Conservation (phyloP, 1,139 yeast species). For the Yarrowia galli region DNA sequence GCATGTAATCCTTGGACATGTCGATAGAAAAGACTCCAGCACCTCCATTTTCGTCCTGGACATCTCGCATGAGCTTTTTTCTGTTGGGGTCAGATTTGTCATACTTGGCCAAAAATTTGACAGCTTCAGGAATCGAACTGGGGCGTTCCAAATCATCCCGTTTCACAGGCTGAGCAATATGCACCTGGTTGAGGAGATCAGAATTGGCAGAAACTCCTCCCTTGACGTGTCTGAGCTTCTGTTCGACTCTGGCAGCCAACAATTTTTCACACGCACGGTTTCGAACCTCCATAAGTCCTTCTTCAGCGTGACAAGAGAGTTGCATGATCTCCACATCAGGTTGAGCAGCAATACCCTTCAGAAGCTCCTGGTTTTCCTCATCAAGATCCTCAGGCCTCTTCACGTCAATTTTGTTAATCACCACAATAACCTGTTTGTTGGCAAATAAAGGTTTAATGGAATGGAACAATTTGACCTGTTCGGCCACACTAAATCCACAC, state of each 20-base stretch:
- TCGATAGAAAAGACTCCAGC: constrained; percentile 97
- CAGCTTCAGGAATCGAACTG: constrained; percentile 82
- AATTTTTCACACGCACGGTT: constrained; percentile 97
- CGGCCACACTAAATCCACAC: constrained; percentile 97
- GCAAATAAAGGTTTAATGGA: constrained; percentile 97
- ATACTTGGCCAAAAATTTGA: constrained; percentile 65
- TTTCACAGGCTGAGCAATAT: constrained; percentile 86
- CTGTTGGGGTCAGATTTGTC: constrained; percentile 84
- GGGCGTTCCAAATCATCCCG: constrained; percentile 84
- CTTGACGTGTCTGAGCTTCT: constrained; percentile 69
- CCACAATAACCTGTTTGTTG: constrained; percentile 94
- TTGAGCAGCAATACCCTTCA: constrained; percentile 49
- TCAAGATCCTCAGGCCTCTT: constrained; percentile 83
- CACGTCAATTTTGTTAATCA: constrained; percentile 93
- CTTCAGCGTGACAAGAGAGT: constrained; percentile 93
- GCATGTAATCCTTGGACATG: constrained; percentile 85
- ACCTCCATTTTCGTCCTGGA: constrained; percentile 95
- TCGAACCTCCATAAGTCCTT: constrained; percentile 93
- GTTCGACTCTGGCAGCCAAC: constrained; percentile 94
- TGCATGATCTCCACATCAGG: constrained; percentile 92
- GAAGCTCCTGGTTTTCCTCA: constrained; percentile 73
- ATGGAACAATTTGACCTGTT: constrained; percentile 95
- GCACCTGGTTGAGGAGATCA: constrained; percentile 91
- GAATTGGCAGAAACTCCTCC: constrained; percentile 89
- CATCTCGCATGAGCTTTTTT: constrained; percentile 81